phyloP scores from a whole-genome alignment of 1,284 basidiomycete genomes.

The Termitomyces sp. region DNA sequence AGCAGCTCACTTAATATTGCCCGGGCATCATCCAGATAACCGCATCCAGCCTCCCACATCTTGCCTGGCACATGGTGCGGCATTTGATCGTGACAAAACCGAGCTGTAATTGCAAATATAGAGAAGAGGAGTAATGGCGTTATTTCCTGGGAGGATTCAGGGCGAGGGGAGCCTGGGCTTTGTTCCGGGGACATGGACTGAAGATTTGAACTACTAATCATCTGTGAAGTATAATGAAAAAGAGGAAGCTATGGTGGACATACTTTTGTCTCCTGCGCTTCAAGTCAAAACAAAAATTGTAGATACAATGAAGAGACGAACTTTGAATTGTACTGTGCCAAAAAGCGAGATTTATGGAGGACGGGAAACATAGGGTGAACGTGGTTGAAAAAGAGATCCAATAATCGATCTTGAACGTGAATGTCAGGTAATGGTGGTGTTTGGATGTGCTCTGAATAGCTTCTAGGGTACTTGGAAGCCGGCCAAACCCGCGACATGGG shows the following conservation, averaged over 20 bases:
- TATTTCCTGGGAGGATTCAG: slow-evolving; percentile 54
- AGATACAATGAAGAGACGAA: slow-evolving; percentile 27
- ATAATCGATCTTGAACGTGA: slow-evolving; percentile 58
- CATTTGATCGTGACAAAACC: slow-evolving; percentile 54
- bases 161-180: slow-evolving; percentile 29
- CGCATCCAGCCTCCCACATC: slow-evolving; percentile 70
- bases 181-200: slow-evolving; percentile 18
- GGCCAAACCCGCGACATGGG: slow-evolving; percentile 77
- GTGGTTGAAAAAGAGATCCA: slow-evolving; percentile 76
- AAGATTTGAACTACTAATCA: slow-evolving; percentile 6
- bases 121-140: slow-evolving; percentile 70
- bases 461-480: slow-evolving; percentile 40
- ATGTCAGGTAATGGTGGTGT: slow-evolving; percentile 48
- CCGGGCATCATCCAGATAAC: slow-evolving; percentile 66
- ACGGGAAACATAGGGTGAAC: slow-evolving; percentile 77
- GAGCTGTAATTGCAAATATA: slow-evolving; percentile 75
- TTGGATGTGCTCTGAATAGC: slow-evolving; percentile 39
- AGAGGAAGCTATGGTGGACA: not conserved
- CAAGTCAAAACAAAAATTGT: not conserved
- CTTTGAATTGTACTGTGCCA: slow-evolving; percentile 58
- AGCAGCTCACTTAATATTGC: slow-evolving; percentile 53
- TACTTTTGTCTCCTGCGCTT: slow-evolving; percentile 19
- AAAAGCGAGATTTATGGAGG: slow-evolving; percentile 67
- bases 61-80: slow-evolving; percentile 44
- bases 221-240: not conserved